Percentiles rank a stretch among this genome's conserved stretches.
Conservation (phyloP, 78 protist genomes). For the Salpingoeca rosetta region DNA sequence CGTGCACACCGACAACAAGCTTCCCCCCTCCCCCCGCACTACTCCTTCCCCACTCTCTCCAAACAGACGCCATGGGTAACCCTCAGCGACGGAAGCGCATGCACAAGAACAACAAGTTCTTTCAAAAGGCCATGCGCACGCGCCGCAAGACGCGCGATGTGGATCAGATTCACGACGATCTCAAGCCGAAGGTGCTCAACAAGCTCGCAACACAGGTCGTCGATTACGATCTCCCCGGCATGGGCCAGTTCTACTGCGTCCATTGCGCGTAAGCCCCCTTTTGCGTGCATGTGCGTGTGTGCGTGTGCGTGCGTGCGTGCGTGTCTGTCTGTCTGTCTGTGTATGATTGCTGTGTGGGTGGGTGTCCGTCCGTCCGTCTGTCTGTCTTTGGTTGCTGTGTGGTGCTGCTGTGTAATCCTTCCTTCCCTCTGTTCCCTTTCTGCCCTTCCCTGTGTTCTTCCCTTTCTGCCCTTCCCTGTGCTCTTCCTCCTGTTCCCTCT, state of each 20-base stretch:
- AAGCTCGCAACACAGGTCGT: constrained; percentile 8
- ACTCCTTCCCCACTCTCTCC: no score
- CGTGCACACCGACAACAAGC: no score
- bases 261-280: background rate
- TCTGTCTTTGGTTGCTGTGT: background rate
- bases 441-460: background rate
- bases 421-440: background rate
- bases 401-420: background rate
- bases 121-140: background rate
- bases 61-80: constrained; percentile 20
- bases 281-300: no score
- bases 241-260: constrained; percentile 33
- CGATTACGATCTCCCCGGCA: constrained; percentile 24
- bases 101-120: constrained; percentile 3
- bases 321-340: background rate
- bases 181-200: background rate
- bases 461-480: background rate
- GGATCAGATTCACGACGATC: constrained; percentile 25
- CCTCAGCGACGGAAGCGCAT: constrained; percentile 9
- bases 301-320: background rate
- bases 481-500: background rate
- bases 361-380: background rate
- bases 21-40: no score
- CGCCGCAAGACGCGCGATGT: constrained; percentile 5
- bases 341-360: background rate